Evolutionary conservation across 306 rosid genomes (phyloP).

Genomic region (Lathyrus aphaca): DNA sequence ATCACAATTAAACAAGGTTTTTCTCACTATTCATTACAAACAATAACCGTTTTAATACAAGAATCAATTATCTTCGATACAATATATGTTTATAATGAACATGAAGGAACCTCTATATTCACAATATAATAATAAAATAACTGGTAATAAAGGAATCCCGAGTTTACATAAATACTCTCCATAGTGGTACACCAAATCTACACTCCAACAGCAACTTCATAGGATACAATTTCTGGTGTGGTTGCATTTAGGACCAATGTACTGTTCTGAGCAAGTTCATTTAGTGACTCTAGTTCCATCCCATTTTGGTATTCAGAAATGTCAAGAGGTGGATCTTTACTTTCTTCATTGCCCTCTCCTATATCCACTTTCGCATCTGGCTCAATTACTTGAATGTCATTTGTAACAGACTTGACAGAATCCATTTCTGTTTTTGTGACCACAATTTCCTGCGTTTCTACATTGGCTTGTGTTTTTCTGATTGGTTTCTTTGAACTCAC

Average conservation of each 20-base stretch:
- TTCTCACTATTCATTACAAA: conserved; percentile 23
- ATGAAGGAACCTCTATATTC: conserved; percentile 50
- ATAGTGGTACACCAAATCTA: conserved; percentile 33
- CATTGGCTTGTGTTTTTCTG: conserved; percentile 54
- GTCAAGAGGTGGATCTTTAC: conserved; percentile 39
- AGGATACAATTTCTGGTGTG: conserved; percentile 57
- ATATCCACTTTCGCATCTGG: conserved; percentile 44
- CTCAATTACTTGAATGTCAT: conserved; percentile 37
- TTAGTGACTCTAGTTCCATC: conserved; percentile 39
- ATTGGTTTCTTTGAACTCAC: conserved; percentile 58
- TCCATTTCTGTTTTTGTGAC: conserved; percentile 45
- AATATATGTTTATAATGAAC: conserved; percentile 36
- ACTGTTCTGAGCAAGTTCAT: conserved; percentile 39
- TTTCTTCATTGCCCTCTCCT: conserved; percentile 43
- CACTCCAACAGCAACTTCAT: conserved; percentile 70
- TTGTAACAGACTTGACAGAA: conserved; percentile 32
- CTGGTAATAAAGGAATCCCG: conserved; percentile 36
- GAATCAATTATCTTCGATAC: conserved; percentile 24
- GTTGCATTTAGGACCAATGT: conserved; percentile 40
- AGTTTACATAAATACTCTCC: conserved; percentile 22
- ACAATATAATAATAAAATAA: conserved; percentile 46
- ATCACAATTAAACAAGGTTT: conserved; percentile 31
- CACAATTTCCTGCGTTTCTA: conserved; percentile 50
- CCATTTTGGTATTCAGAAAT: conserved; percentile 42
- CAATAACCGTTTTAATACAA: conserved; percentile 31